Evolutionary conservation across 495 filamentous ascomycete species (phyloP).

Genomic region (Daldinia grandis): DNA sequence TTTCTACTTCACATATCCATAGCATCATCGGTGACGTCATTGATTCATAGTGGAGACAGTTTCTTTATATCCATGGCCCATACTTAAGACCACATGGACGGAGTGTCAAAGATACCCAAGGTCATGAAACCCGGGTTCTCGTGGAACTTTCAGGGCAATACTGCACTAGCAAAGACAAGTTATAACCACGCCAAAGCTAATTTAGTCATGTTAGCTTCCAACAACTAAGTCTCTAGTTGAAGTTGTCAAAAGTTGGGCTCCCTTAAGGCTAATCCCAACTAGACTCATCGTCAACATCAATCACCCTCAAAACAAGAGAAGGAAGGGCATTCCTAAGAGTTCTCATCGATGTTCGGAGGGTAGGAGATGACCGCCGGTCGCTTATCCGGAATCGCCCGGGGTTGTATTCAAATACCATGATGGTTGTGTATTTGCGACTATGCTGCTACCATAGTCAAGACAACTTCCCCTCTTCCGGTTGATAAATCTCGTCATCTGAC

Average conservation of each 20-base stretch:
- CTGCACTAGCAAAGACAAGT: constrained; percentile 16
- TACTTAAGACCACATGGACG: constrained; percentile 14
- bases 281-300: constrained; percentile 6
- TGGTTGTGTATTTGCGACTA: constrained; percentile 22
- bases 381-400: constrained; percentile 17
- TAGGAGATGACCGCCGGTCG: constrained; percentile 28
- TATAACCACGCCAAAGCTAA: constrained; percentile 26
- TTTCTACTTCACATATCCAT: background rate
- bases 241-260: constrained; percentile 20
- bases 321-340: background rate
- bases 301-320: constrained; percentile 2
- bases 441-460: constrained; percentile 32
- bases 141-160: constrained; percentile 10
- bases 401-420: constrained; percentile 28
- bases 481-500: constrained; percentile 39
- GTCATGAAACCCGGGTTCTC: constrained; percentile 12
- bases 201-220: constrained; percentile 3
- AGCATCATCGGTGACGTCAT: constrained; percentile 24
- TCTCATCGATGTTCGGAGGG: background rate
- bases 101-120: constrained; percentile 9
- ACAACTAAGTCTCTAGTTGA: constrained; percentile 13
- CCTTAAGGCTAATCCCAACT: background rate
- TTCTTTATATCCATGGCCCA: constrained; percentile 5
- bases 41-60: background rate
- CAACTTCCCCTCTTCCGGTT: constrained; percentile 14